A percentile compares a stretch with the other conserved stretches of the same genome.
These are phyloP conservation scores for Penicillium hesseltinei DNA, from an alignment of 2,329 filamentous ascomycete genomes.

Conservation along the genomic window DNA sequence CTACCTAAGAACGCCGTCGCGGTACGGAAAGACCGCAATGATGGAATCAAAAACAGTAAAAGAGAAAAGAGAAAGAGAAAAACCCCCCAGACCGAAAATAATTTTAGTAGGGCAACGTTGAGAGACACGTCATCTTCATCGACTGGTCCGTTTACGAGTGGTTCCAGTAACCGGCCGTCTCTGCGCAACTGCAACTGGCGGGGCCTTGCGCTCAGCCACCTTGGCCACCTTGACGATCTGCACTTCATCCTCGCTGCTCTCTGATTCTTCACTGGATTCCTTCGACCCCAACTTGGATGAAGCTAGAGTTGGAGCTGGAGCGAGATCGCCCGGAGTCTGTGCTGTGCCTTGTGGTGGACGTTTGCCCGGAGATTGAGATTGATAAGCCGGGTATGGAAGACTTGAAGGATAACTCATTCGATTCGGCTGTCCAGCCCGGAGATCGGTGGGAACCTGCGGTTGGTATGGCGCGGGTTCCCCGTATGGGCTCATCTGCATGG, in stretches of 20 bases:
- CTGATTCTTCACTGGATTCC: conserved; percentile 19
- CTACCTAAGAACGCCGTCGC: conserved; percentile 5
- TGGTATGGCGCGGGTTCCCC: conserved; percentile 31
- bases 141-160: conserved; percentile 27
- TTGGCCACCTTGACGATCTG: conserved; percentile 27
- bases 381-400: conserved; percentile 23
- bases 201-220: conserved; percentile 29
- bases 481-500: conserved; percentile 28
- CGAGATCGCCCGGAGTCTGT: conserved; percentile 3
- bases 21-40: neutral
- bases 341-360: conserved; percentile 16
- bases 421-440: conserved; percentile 28
- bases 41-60: conserved; percentile 1
- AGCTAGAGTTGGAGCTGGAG: neutral
- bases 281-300: conserved; percentile 18
- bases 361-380: conserved; percentile 20
- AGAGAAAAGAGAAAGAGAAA: neutral
- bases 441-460: conserved; percentile 31
- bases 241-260: conserved; percentile 33
- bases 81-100: neutral
- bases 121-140: conserved; percentile 17
- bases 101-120: neutral
- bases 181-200: conserved; percentile 17
- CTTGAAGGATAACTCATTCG: conserved; percentile 20
- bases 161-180: conserved; percentile 19